A percentile compares a stretch with the other conserved stretches of the same genome.
Evolutionary conservation across 495 filamentous ascomycete genomes (phyloP).

Genomic region (Hypoxylon trugodes): DNA sequence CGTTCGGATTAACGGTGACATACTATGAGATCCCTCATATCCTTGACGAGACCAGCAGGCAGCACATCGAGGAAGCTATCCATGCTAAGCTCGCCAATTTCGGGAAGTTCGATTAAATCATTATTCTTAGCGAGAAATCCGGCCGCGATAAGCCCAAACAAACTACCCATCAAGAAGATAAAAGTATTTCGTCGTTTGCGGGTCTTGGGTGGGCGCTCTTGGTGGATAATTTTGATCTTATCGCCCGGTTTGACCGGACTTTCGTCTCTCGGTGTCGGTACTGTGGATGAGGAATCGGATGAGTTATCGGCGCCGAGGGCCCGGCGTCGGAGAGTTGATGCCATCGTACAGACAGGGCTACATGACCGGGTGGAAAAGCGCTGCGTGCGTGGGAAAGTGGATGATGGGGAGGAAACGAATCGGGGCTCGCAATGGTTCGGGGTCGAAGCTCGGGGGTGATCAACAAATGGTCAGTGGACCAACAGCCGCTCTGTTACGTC

Average conservation of each 20-base stretch:
- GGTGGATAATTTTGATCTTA: constrained; percentile 54
- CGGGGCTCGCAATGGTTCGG: constrained; percentile 10
- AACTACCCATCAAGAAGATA: constrained; percentile 82
- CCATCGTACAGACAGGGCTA: constrained; percentile 43
- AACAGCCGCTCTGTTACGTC: constrained; percentile 22
- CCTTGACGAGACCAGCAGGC: constrained; percentile 79
- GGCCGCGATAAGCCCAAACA: constrained; percentile 83
- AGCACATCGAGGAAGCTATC: constrained; percentile 83
- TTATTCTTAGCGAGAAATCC: constrained; percentile 85
- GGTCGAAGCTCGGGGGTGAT: not conserved
- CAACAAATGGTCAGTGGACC: constrained; percentile 22
- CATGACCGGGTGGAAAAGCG: constrained; percentile 38
- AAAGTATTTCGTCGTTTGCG: constrained; percentile 76
- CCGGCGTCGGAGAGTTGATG: constrained; percentile 60
- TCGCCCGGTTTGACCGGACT: constrained; percentile 57
- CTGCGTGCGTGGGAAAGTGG: constrained; percentile 5
- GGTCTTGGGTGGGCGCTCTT: constrained; percentile 52
- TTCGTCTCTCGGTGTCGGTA: constrained; percentile 47
- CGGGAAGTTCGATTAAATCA: constrained; percentile 83
- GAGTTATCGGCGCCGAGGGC: constrained; percentile 45
- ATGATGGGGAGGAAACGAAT: constrained; percentile 13
- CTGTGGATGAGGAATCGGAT: constrained; percentile 43
- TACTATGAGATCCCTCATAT: constrained; percentile 85
- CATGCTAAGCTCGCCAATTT: constrained; percentile 82
- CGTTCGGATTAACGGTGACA: constrained; percentile 15